A percentile compares a stretch with the other conserved stretches of the same genome.
Conservation (phyloP, 257 asterid species). For the Rubia yunnanensis region DNA sequence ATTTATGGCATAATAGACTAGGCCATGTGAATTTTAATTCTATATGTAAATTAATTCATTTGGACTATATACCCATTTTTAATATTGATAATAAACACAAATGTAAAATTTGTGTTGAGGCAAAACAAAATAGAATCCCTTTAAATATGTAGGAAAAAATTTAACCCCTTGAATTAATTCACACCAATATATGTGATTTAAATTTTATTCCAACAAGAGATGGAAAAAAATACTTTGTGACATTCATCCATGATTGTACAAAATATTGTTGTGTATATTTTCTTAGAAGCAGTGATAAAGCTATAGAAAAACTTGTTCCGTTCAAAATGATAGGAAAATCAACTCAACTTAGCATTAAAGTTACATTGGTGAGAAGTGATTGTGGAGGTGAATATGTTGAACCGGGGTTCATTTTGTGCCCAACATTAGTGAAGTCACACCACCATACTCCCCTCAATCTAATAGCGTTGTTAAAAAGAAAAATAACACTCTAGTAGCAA, state of each 20-base stretch:
- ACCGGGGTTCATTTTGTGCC: too few species aligned
- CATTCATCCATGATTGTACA: neutral
- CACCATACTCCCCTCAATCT: neutral
- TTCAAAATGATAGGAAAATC: too few species aligned
- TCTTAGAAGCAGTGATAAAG: too few species aligned
- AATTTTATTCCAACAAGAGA: neutral
- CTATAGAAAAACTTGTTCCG: too few species aligned
- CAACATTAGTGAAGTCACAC: neutral
- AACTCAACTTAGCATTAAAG: too few species aligned
- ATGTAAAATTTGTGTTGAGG: neutral
- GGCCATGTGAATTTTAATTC: neutral
- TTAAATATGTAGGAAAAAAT: neutral
- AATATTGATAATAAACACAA: neutral
- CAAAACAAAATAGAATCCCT: neutral
- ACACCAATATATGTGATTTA: neutral
- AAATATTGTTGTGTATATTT: too few species aligned
- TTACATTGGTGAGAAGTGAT: too few species aligned
- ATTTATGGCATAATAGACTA: too few species aligned
- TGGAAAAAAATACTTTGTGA: too few species aligned
- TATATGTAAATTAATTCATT: neutral
- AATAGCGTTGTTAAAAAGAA: neutral
- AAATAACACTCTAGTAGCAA: too few species aligned
- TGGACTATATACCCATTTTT: neutral
- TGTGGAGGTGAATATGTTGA: too few species aligned
- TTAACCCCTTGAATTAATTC: neutral